Evolutionary conservation across 495 filamentous ascomycete species (phyloP).

Genomic region (Podospora pseudopauciseta): DNA sequence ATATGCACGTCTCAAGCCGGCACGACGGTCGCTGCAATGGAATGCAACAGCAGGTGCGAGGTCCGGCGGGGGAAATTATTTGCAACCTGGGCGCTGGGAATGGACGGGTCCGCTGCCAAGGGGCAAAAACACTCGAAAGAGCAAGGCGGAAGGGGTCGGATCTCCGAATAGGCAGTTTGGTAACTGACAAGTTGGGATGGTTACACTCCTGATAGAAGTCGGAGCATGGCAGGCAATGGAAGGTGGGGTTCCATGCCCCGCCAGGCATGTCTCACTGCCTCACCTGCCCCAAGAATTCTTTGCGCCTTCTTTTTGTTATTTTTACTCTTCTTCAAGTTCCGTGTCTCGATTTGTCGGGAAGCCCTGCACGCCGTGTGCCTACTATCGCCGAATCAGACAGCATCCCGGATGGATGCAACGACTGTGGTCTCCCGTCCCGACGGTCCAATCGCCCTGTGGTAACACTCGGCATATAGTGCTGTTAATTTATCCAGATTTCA

Average conservation of each 20-base stretch:
- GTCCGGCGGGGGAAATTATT: slow-evolving; percentile 16
- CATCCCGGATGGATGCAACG: slow-evolving; percentile 1
- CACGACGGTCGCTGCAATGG: slow-evolving; percentile 23
- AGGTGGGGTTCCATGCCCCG: background rate
- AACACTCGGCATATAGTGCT: slow-evolving; percentile 10
- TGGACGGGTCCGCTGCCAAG: background rate
- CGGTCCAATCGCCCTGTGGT: slow-evolving; percentile 14
- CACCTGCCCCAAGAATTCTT: background rate
- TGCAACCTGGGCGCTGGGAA: slow-evolving; percentile 26
- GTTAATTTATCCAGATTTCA: slow-evolving; percentile 20
- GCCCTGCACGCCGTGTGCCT: background rate
- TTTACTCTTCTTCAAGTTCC: background rate
- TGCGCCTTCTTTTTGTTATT: background rate
- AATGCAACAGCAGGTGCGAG: slow-evolving; percentile 26
- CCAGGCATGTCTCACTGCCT: background rate
- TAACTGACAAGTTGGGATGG: background rate
- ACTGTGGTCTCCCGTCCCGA: slow-evolving; percentile 3
- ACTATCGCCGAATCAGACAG: slow-evolving; percentile 11
- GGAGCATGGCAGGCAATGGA: background rate
- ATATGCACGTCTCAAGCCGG: background rate
- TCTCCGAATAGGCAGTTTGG: background rate
- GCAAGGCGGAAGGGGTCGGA: background rate
- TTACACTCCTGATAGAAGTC: background rate
- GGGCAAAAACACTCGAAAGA: background rate
- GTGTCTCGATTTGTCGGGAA: slow-evolving; percentile 6